These are phyloP conservation scores for Naumovozyma baii DNA, from an alignment of 805 yeast species.

Conservation along the genomic window DNA sequence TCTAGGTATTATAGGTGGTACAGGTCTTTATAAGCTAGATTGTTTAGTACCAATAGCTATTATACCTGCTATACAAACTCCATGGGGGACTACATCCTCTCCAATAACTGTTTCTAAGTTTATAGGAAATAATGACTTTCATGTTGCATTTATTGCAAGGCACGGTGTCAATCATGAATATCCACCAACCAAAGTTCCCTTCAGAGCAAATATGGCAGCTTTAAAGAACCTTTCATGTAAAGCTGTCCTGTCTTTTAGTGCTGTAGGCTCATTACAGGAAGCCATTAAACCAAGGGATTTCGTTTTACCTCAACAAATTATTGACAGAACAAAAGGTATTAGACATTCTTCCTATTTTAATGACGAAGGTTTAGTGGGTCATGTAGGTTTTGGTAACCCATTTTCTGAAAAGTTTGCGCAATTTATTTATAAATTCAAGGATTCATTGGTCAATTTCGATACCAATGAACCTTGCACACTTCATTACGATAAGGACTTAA, in stretches of 20 bases:
- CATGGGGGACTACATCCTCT: slow-evolving; percentile 96
- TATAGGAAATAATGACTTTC: slow-evolving; percentile 35
- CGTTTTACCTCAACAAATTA: slow-evolving; percentile 91
- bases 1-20: slow-evolving; percentile 92
- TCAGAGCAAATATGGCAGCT: slow-evolving; percentile 92
- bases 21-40: slow-evolving; percentile 87
- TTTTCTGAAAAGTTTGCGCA: slow-evolving; percentile 68
- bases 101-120: slow-evolving; percentile 88
- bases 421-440: slow-evolving; percentile 50
- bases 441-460: slow-evolving; percentile 47
- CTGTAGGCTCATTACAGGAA: slow-evolving; percentile 89
- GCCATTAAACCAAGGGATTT: slow-evolving; percentile 91
- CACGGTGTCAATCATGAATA: slow-evolving; percentile 87
- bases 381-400: slow-evolving; percentile 96
- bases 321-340: slow-evolving; percentile 94
- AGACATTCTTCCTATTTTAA: slow-evolving; percentile 78
- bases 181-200: slow-evolving; percentile 87
- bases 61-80: slow-evolving; percentile 67
- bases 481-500: slow-evolving; percentile 58
- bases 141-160: slow-evolving; percentile 88
- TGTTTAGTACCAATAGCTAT: slow-evolving; percentile 79
- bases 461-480: slow-evolving; percentile 55
- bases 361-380: slow-evolving; percentile 90
- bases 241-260: slow-evolving; percentile 84
- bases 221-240: slow-evolving; percentile 78